Base-by-base conservation (phyloP, 2,329 filamentous ascomycete genomes). In the Colletotrichum noveboracense region DNA sequence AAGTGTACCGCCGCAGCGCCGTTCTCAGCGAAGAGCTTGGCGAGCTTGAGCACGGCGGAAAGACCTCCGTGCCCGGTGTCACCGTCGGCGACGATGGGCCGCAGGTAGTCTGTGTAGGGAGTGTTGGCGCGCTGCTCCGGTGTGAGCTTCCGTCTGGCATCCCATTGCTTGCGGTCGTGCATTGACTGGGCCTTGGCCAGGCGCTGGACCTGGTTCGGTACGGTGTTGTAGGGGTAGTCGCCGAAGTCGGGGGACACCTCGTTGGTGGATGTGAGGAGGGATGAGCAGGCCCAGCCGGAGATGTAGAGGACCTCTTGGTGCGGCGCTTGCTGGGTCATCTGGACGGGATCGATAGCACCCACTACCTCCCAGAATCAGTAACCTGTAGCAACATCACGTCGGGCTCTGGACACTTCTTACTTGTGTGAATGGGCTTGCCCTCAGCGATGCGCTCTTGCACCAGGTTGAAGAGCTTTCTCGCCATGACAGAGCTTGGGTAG, bases 201-300 rank as follows among this genome's bases (percentile, higher is more conserved):
- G 78, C 97, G 92, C 87, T 99, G 96, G 6, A 99, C 97, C 84
- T 98, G 97, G 86, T 98, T 98, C 10, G 97, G 97, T 6, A 99
- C 97, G 0, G 97, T 99, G 83, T 98, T 98, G 88, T 99, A 99
- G 0, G 97, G 97, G 84, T 99, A 99, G 86, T 99, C 97, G 81
- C 97, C 97, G 86, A 98, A 98, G 84, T 99, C 97, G 58, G 97
- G 95, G 0, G 96, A 98, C 32, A 99, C 97, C 84, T 99, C 97
- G 87, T 99, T 98, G 48, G 97, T 98, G 12, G 93, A 93, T 6
- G 96, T 98, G 61, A 99, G 89, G 24, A 98, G 92, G 1, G 96
- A 96, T 0, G 96, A 98, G 86, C 97, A 98, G 7, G 97, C 97
- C 97, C 97, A 99, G 77, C 97, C 97, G 1, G 96, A 98, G 77